These are phyloP conservation scores for Lachnellula hyalina DNA, from an alignment of 2,329 filamentous ascomycete species.

Conservation along the genomic window DNA sequence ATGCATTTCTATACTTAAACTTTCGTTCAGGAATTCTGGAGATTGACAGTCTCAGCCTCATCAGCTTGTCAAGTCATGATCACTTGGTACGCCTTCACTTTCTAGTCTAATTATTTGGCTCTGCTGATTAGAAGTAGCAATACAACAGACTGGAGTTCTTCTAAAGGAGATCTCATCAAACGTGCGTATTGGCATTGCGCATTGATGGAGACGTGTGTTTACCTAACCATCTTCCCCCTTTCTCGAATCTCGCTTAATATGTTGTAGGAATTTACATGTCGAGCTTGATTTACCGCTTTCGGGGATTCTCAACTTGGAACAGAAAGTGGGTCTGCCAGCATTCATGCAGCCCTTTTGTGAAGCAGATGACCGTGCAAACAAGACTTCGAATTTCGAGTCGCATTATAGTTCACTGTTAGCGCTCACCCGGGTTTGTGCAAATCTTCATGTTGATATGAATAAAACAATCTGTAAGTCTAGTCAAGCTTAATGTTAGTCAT, in stretches of 20 bases:
- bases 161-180: conserved; percentile 46
- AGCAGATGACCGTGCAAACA: conserved; percentile 43
- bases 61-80: conserved; percentile 52
- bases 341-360: conserved; percentile 45
- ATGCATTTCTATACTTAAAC: conserved; percentile 8
- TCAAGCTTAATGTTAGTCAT: background rate
- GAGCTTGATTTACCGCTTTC: conserved; percentile 54
- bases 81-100: conserved; percentile 38
- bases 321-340: conserved; percentile 48
- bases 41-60: conserved; percentile 50
- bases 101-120: conserved; percentile 2
- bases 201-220: conserved; percentile 46
- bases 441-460: conserved; percentile 47
- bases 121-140: conserved; percentile 28
- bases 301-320: conserved; percentile 48
- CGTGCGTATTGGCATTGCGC: conserved; percentile 53
- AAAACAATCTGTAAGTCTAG: conserved; percentile 38
- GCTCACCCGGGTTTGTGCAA: conserved; percentile 46
- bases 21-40: conserved; percentile 51
- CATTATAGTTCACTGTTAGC: conserved; percentile 57
- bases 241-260: conserved; percentile 13
- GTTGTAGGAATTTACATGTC: conserved; percentile 45
- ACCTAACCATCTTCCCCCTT: background rate
- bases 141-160: conserved; percentile 41
- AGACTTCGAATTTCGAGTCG: conserved; percentile 49